Percentiles rank a stretch among this genome's conserved stretches.
Conservation (phyloP, 2,329 filamentous ascomycete species). For the Arthrobotrys sinensis region DNA sequence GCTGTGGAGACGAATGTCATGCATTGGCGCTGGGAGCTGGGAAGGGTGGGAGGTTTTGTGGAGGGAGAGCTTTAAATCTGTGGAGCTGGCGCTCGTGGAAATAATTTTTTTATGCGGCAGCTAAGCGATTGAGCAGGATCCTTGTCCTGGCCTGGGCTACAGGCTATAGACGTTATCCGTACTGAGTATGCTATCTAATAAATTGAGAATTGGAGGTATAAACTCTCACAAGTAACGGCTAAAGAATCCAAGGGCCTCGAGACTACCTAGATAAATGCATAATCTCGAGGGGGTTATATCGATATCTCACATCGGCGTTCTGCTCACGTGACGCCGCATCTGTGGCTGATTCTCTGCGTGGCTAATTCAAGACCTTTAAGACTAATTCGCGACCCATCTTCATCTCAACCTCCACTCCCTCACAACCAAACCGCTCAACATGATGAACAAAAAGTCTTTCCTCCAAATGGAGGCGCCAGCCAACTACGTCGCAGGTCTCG, state of each 20-base stretch:
- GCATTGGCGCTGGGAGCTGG: conserved; percentile 55
- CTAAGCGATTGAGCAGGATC: conserved; percentile 39
- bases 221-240: neutral
- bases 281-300: neutral
- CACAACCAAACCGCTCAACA: conserved; percentile 35
- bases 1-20: conserved; percentile 57
- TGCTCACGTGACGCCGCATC: conserved; percentile 14
- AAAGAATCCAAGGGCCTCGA: neutral
- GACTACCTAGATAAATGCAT: neutral
- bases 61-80: conserved; percentile 22
- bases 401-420: conserved; percentile 1
- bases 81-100: conserved; percentile 37
- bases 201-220: neutral
- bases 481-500: conserved; percentile 86
- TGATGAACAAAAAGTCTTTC: conserved; percentile 64
- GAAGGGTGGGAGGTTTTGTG: conserved; percentile 1
- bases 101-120: conserved; percentile 48
- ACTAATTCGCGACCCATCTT: conserved; percentile 30
- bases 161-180: neutral
- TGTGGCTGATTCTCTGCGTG: conserved; percentile 27
- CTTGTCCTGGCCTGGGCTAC: neutral
- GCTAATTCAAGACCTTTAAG: conserved; percentile 10
- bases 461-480: conserved; percentile 69
- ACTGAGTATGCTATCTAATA: neutral
- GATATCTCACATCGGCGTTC: neutral